Percentiles rank a stretch among this genome's conserved stretches.
phyloP scores from a whole-genome alignment of 163 green algal genomes.

The Botryococcus braunii region DNA sequence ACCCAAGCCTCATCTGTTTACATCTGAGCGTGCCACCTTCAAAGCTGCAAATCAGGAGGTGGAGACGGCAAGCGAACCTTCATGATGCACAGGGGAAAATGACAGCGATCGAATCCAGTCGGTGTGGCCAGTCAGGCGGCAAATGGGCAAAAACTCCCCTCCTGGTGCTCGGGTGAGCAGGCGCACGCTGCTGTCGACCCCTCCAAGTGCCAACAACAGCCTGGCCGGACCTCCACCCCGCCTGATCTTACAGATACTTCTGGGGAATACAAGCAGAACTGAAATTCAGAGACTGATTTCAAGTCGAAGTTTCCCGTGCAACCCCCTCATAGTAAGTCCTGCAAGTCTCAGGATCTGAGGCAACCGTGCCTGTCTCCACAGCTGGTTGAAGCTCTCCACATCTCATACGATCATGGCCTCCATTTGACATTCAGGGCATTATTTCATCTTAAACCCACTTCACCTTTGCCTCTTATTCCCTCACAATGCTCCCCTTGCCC shows the following conservation, averaged over 20 bases:
- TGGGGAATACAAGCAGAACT: background rate
- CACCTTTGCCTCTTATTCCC: background rate
- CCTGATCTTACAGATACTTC: background rate
- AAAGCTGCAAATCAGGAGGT: background rate
- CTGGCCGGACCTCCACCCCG: slow-evolving; percentile 14
- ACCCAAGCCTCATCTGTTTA: background rate
- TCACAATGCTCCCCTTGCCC: slow-evolving; percentile 8
- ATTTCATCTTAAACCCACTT: too few species aligned
- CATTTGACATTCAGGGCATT: too few species aligned
- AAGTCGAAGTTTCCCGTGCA: background rate
- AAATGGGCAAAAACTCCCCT: slow-evolving; percentile 31
- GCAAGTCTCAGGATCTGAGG: background rate
- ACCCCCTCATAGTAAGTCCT: background rate
- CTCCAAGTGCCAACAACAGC: slow-evolving; percentile 59
- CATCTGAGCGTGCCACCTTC: background rate
- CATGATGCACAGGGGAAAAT: slow-evolving; percentile 27
- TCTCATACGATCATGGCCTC: background rate
- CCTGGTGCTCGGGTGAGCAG: slow-evolving; percentile 40
- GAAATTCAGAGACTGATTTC: background rate
- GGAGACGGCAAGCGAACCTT: background rate
- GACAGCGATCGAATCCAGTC: slow-evolving; percentile 77
- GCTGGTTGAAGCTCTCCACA: background rate
- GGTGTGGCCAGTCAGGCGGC: slow-evolving; percentile 61
- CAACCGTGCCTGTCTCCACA: background rate
- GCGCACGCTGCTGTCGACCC: slow-evolving; percentile 49